Evolutionary conservation across 2,329 filamentous ascomycete genomes (phyloP).

Genomic region (Phaeoacremonium minimum): DNA sequence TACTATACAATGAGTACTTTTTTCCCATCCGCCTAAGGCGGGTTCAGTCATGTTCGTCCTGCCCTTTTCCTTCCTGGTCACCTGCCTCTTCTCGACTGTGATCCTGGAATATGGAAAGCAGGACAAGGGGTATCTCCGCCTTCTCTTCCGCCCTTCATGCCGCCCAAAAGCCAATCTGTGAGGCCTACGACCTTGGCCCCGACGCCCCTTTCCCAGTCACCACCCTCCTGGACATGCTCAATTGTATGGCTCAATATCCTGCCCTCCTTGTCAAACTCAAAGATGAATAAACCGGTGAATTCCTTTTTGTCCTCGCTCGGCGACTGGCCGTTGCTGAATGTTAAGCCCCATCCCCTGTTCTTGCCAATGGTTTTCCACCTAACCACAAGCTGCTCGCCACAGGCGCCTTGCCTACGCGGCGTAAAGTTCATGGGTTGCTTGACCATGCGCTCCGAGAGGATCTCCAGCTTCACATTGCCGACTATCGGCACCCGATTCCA

Average conservation of each 20-base stretch:
- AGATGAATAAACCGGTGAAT: constrained; percentile 90
- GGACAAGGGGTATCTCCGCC: constrained; percentile 11
- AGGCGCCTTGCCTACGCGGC: constrained; percentile 46
- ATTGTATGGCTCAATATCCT: constrained; percentile 85
- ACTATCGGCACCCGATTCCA: constrained; percentile 92
- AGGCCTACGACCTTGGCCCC: constrained; percentile 81
- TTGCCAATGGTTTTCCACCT: constrained; percentile 74
- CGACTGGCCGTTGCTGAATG: constrained; percentile 13
- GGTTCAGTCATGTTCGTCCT: too few relatives aligned
- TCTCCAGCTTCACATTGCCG: constrained; percentile 83
- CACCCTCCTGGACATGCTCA: constrained; percentile 82
- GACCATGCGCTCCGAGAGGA: constrained; percentile 85
- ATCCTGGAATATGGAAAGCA: constrained; percentile 10
- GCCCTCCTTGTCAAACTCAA: constrained; percentile 88
- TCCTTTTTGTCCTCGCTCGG: constrained; percentile 56
- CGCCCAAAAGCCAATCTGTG: constrained; percentile 91
- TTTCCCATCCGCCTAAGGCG: too few relatives aligned
- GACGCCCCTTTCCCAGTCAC: constrained; percentile 76
- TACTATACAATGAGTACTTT: too few relatives aligned
- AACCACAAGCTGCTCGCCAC: constrained; percentile 79
- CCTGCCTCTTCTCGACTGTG: constrained; percentile 4
- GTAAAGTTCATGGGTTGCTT: constrained; percentile 47
- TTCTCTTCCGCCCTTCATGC: constrained; percentile 45
- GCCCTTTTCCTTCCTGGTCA: too few relatives aligned
- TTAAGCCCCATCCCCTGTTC: constrained; percentile 26